Conservation (phyloP, 495 filamentous ascomycete genomes). For the Penicillium chermesinum region DNA sequence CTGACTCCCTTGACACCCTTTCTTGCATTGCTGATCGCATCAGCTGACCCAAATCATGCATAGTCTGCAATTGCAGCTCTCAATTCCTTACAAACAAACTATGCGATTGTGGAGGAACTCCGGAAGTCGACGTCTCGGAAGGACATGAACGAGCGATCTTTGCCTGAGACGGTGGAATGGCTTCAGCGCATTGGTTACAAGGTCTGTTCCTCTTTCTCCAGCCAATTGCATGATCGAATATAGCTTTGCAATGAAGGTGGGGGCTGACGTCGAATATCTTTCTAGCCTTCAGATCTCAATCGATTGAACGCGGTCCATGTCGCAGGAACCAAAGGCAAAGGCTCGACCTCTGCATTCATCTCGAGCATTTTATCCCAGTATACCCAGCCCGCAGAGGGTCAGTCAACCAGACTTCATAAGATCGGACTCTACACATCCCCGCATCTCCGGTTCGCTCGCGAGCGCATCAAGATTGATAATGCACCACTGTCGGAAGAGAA, state of each 20-base stretch:
- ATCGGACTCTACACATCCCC: conserved; percentile 87
- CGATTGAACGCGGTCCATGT: conserved; percentile 75
- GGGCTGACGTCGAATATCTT: conserved; percentile 9
- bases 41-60: conserved; percentile 5
- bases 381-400: conserved; percentile 29
- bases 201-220: conserved; percentile 40
- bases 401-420: conserved; percentile 40
- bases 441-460: conserved; percentile 79
- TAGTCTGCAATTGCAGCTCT: conserved; percentile 76
- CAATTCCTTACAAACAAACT: conserved; percentile 88
- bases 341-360: conserved; percentile 49
- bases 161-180: conserved; percentile 75
- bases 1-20: neutral
- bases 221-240: neutral
- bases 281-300: conserved; percentile 68
- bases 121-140: conserved; percentile 55
- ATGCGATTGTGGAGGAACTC: conserved; percentile 68
- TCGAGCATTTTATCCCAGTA: conserved; percentile 59
- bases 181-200: conserved; percentile 72
- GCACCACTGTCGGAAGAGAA: conserved; percentile 65
- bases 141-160: conserved; percentile 59
- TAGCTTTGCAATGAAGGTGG: neutral
- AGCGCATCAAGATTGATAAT: conserved; percentile 81
- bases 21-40: neutral
- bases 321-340: conserved; percentile 92